Evolutionary conservation across 306 rosid genomes (phyloP), one percentile per base, ranked within the genome.

Genomic region (Prunus fruticosa): DNA sequence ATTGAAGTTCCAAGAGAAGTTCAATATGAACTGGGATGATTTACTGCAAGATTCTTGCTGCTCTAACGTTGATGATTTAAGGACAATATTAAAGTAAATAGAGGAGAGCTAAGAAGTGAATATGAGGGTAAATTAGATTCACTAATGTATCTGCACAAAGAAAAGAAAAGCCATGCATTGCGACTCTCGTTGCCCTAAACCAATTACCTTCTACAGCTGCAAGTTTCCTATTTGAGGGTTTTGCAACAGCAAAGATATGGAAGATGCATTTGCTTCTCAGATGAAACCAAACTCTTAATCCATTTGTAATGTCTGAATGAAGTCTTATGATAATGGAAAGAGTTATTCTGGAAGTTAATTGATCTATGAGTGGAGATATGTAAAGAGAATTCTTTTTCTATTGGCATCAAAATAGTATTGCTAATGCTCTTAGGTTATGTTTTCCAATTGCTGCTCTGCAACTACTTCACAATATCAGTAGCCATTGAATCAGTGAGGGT

Each of bases 1-100:
- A 51, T n/a, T 80, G 61, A 80, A 32, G 51, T 60, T 69, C 66
- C 54, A 72, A 56, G 23, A 38, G 41, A 58, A 58, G 19, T 28
- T 14, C 32, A 51, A 28, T 22, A 52, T 58, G 30, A 70, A 2
- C 12, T 51, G 28, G 46, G 63, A 30, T 23, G 32, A 51, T 28
- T 18, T 71, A 54, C 15, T 34, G 75, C 51, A 20, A 53, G 64
- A 38, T 71, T 71, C 12, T 71, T 30, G 64, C 51, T 71, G 50
- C 13, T 52, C 10, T 30, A 34, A 14, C 34, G 30, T 30, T 6
- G 30, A 58, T 4, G 20, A 13, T 15, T 13, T 51, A 13, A 13
- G 20, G 56, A 1, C 18, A 15, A 51, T 15, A 15, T 5, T 15
- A 15, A 23, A 58, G 62, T 4, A 22, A 18, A 28, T 38, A 19